Evolutionary conservation across 768 basidiomycete genomes (phyloP), one percentile per base, ranked within the genome.

Genomic region (Russula ochroleuca): DNA sequence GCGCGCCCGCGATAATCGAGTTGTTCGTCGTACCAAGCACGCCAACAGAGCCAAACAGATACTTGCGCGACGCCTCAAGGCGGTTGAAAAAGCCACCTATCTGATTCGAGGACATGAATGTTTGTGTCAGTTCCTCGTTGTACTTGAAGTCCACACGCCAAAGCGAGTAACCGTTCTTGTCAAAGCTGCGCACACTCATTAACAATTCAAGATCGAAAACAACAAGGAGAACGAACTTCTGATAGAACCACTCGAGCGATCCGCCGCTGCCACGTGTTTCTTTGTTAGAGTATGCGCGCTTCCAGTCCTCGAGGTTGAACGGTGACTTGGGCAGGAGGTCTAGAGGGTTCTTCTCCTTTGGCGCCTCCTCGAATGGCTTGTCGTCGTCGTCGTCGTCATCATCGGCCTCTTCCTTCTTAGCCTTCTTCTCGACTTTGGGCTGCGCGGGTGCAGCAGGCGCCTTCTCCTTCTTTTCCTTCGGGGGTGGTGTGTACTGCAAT

Each of bases 71-170:
- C 11, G 86, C 97, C 79, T 98, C 97, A 10, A 99, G 86, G 62
- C 97, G 92, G 83, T 95, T 92, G 85, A 95, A 98, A 86, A 96
- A 94, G 19, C 96, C 96, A 63, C 85, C 85, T 72, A 97, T 85
- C 76, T 90, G 91, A 83, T 98, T 98, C 66, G 85, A 83, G 64
- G 92, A 94, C 94, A 93, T 98, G 84, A 92, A 98, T 57, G 83
- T 83, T 75, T 86, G 85, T 23, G 94, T 94, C 67, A 98, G 86
- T 76, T 97, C 95, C 23, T 86, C 80, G 78, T 91, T 91, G 85
- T 96, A 98, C 80, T 96, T 97, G 87, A 92, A 99, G 79, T 93
- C 91, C 60, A 94, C 86, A 62, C 90, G 83, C 90, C 91, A 95
- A 73, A 86, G 75, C 67, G 93, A 95, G 86, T 85, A 97, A 31